A percentile compares a stretch with the other conserved stretches of the same genome.
These are phyloP conservation scores for Malassezia japonica DNA, from an alignment of 1,284 basidiomycete genomes.

Conservation along the genomic window DNA sequence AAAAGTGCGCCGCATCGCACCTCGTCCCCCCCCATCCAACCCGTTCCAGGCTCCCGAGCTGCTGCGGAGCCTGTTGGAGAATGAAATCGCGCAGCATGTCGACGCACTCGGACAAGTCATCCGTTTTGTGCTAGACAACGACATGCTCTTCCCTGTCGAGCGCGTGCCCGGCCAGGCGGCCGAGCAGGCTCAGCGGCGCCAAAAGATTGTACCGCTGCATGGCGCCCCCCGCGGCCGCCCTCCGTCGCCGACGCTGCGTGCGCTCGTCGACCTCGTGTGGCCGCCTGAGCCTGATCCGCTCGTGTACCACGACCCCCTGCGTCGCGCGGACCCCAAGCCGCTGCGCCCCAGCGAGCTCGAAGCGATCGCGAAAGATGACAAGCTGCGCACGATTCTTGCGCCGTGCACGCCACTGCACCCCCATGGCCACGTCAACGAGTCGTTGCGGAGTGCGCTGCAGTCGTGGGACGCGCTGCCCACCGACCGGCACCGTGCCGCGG, in stretches of 20 bases:
- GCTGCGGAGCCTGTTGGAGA: conserved; percentile 60
- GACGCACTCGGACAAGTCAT: conserved; percentile 89
- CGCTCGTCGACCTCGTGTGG: conserved; percentile 29
- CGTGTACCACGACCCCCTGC: conserved; percentile 43
- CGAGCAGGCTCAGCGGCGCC: conserved; percentile 51
- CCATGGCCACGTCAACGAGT: conserved; percentile 20
- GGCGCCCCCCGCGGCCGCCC: not conserved
- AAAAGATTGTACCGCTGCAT: conserved; percentile 19
- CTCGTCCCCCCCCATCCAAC: conserved; percentile 30
- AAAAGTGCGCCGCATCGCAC: conserved; percentile 13
- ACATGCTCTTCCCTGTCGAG: conserved; percentile 76
- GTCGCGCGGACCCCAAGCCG: conserved; percentile 41
- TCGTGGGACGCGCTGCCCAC: conserved; percentile 38
- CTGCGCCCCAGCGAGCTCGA: conserved; percentile 30
- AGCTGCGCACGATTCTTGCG: conserved; percentile 29
- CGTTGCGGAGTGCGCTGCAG: conserved; percentile 32
- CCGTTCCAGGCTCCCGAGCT: conserved; percentile 41
- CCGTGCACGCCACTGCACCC: conserved; percentile 23
- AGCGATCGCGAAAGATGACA: conserved; percentile 30
- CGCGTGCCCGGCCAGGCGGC: conserved; percentile 66
- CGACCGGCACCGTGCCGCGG: conserved; percentile 33
- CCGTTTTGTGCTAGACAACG: conserved; percentile 81
- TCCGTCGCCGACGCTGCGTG: conserved; percentile 25
- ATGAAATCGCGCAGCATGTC: conserved; percentile 79
- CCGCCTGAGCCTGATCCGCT: conserved; percentile 45